Evolutionary conservation across 768 basidiomycete genomes (phyloP).

Genomic region (Leccinum rimulosum): DNA sequence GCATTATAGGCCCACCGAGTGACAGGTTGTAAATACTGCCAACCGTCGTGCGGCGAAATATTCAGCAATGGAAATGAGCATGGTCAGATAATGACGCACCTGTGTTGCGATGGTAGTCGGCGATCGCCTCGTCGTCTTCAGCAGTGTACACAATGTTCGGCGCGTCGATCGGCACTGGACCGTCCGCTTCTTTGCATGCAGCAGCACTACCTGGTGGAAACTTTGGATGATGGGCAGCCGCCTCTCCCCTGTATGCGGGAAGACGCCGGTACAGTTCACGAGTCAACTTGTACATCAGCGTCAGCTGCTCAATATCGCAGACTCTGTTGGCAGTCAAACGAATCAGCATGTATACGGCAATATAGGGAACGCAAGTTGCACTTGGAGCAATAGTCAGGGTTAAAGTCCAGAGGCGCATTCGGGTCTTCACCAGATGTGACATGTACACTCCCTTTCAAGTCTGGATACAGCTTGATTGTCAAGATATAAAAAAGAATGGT

Average conservation of each 20-base stretch:
- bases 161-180: slow-evolving; percentile 11
- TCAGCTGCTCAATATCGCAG: slow-evolving; percentile 43
- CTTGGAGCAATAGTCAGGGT: slow-evolving; percentile 44
- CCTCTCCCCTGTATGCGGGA: slow-evolving; percentile 29
- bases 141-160: not conserved
- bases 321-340: slow-evolving; percentile 10
- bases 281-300: slow-evolving; percentile 52
- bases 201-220: slow-evolving; percentile 33
- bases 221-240: slow-evolving; percentile 19
- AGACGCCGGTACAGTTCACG: slow-evolving; percentile 58
- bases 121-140: not conserved
- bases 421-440: slow-evolving; percentile 42
- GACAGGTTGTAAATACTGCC: not conserved
- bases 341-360: not conserved
- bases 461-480: slow-evolving; percentile 39
- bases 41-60: not conserved
- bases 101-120: not conserved
- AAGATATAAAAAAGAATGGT: not conserved
- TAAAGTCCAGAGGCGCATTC: slow-evolving; percentile 43
- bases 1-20: not conserved
- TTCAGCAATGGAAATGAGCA: not conserved
- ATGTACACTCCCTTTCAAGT: slow-evolving; percentile 46
- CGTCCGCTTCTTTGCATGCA: slow-evolving; percentile 13
- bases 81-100: not conserved
- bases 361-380: slow-evolving; percentile 18